phyloP scores from a whole-genome alignment of 73 alveolate genomes.

The Paramecium bursaria region DNA sequence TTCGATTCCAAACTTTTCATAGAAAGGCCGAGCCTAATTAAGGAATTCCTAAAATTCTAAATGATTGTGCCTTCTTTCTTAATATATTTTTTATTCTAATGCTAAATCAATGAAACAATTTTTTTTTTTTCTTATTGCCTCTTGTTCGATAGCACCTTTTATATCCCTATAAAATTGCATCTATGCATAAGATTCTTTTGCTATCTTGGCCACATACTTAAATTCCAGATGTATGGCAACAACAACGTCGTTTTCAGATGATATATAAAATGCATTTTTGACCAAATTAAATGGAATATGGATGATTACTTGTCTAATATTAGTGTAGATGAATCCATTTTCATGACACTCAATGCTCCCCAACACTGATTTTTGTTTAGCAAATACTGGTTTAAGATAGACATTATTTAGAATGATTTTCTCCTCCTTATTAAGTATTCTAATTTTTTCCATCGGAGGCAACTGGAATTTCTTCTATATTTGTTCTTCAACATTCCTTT shows the following conservation, averaged over 20 bases:
- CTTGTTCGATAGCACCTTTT: constrained; percentile 87
- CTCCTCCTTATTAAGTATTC: too few species aligned
- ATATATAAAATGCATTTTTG: constrained; percentile 92
- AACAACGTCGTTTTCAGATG: constrained; percentile 92
- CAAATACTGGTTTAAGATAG: too few species aligned
- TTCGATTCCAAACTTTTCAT: constrained; percentile 73
- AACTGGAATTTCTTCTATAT: constrained; percentile 82
- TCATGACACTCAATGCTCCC: constrained; percentile 93
- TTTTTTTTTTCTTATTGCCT: constrained; percentile 9
- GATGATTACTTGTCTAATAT: constrained; percentile 85
- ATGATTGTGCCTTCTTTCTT: not conserved
- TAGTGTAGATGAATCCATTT: constrained; percentile 91
- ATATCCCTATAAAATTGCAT: constrained; percentile 94
- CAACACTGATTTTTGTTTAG: constrained; percentile 71
- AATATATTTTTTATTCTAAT: constrained; percentile 21
- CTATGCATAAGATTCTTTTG: constrained; percentile 83
- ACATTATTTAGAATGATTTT: too few species aligned
- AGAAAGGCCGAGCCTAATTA: constrained; percentile 69
- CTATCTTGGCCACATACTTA: constrained; percentile 82
- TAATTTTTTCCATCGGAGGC: constrained; percentile 85
- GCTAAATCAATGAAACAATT: constrained; percentile 10
- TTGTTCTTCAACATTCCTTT: constrained; percentile 73
- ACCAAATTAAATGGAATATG: constrained; percentile 88
- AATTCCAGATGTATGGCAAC: constrained; percentile 92
- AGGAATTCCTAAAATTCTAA: not conserved